Evolutionary conservation across 1,284 basidiomycete species (phyloP).

Genomic region (Malassezia nana): DNA sequence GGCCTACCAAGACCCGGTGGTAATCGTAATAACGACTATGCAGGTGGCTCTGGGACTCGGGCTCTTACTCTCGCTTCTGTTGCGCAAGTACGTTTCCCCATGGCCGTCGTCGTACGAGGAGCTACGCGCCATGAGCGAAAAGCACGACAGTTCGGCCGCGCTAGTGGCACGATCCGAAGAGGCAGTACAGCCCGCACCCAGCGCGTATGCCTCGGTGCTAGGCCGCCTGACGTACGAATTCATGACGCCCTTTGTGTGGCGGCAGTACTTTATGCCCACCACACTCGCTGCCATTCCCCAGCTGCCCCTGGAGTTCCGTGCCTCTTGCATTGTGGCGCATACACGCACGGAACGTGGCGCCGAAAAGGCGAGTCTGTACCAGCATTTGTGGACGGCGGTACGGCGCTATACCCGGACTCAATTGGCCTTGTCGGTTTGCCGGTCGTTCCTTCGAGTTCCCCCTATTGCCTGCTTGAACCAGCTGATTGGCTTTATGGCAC

Average conservation of each 20-base stretch:
- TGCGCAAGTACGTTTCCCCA: slow-evolving; percentile 4
- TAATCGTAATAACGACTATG: neutral
- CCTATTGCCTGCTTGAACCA: slow-evolving; percentile 53
- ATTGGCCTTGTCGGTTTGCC: slow-evolving; percentile 50
- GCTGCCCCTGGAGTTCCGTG: slow-evolving; percentile 52
- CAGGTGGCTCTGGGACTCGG: slow-evolving; percentile 16
- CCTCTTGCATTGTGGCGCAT: slow-evolving; percentile 43
- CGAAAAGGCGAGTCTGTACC: slow-evolving; percentile 32
- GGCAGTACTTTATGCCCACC: slow-evolving; percentile 50
- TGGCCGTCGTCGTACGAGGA: neutral
- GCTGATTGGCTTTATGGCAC: slow-evolving; percentile 51
- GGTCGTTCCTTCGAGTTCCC: slow-evolving; percentile 50
- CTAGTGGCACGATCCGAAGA: neutral
- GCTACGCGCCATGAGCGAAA: neutral
- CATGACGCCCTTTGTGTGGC: slow-evolving; percentile 46
- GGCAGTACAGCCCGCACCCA: slow-evolving; percentile 2
- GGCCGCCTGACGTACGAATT: slow-evolving; percentile 22
- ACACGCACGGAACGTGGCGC: neutral
- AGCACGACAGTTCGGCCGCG: neutral
- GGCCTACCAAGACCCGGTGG: neutral
- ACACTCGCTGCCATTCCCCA: slow-evolving; percentile 51
- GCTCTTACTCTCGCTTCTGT: slow-evolving; percentile 20
- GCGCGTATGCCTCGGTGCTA: slow-evolving; percentile 16
- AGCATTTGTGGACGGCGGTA: slow-evolving; percentile 49
- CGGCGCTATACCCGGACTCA: slow-evolving; percentile 40